These are phyloP conservation scores for Fraxinus sp. DNA, from an alignment of 305 asterid genomes.

Conservation along the genomic window DNA sequence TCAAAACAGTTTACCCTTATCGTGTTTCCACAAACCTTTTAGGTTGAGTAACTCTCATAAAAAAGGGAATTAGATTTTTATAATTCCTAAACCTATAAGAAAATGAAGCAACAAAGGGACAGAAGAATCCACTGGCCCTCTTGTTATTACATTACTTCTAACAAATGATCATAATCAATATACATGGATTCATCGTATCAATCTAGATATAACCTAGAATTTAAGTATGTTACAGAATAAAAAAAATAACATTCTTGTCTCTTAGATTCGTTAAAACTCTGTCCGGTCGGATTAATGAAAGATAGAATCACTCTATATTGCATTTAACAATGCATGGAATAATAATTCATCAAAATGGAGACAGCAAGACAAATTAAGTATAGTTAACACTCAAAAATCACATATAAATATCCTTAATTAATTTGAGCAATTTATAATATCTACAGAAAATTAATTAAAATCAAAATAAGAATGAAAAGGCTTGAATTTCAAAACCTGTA, in stretches of 20 bases:
- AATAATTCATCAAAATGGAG: constrained; percentile 4
- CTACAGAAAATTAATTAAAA: neutral
- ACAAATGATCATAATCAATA: neutral
- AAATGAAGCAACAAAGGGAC: neutral
- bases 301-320: neutral
- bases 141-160: neutral
- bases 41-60: neutral
- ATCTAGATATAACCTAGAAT: neutral
- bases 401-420: neutral
- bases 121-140: neutral
- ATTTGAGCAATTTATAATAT: neutral
- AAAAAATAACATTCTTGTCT: neutral
- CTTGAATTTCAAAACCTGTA: constrained; percentile 53
- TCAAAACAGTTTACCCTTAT: neutral
- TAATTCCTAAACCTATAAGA: neutral
- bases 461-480: neutral
- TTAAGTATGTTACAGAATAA: neutral
- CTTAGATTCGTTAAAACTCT: neutral
- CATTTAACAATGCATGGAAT: neutral
- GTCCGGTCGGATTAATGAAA: neutral
- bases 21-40: neutral
- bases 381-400: neutral
- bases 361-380: neutral
- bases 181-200: neutral
- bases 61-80: neutral